These are phyloP conservation scores for Claviceps sorghi DNA, from an alignment of 2,329 filamentous ascomycete genomes.

Conservation along the genomic window DNA sequence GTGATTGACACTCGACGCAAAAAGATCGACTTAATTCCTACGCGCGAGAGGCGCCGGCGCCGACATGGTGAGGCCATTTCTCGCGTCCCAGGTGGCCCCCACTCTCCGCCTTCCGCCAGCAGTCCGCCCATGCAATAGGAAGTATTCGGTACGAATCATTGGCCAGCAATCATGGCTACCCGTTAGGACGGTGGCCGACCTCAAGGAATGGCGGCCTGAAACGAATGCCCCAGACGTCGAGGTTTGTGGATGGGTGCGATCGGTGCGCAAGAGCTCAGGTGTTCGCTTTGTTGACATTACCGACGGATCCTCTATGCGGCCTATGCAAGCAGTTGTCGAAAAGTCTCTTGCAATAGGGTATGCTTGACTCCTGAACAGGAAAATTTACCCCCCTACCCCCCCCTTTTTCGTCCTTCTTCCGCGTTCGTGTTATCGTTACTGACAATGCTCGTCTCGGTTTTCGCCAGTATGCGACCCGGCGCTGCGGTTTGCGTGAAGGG, in stretches of 20 bases:
- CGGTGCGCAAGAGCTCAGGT: slow-evolving; percentile 73
- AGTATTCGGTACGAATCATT: slow-evolving; percentile 21
- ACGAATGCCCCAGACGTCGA: slow-evolving; percentile 34
- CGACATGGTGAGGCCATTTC: slow-evolving; percentile 1
- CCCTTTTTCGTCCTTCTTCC: slow-evolving; percentile 4
- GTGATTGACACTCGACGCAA: not conserved
- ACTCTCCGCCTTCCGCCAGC: not conserved
- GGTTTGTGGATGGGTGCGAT: slow-evolving; percentile 68
- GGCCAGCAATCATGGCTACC: slow-evolving; percentile 13
- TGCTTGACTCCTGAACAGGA: slow-evolving; percentile 19
- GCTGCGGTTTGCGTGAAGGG: slow-evolving; percentile 66
- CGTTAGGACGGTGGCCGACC: slow-evolving; percentile 35
- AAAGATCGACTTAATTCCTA: not conserved
- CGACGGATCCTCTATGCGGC: slow-evolving; percentile 69
- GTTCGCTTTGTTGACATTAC: slow-evolving; percentile 71
- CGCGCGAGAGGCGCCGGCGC: not conserved
- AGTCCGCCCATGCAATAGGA: slow-evolving; percentile 8
- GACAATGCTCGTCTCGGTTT: not conserved
- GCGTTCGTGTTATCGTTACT: not conserved
- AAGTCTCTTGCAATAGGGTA: slow-evolving; percentile 60
- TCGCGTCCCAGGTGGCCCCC: not conserved
- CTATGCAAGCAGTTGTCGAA: slow-evolving; percentile 68
- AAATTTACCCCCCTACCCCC: too few species aligned
- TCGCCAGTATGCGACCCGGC: slow-evolving; percentile 60
- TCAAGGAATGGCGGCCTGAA: slow-evolving; percentile 38